Conservation (phyloP, 2,329 filamentous ascomycete genomes). For the Chaetomiaceae sp. region DNA sequence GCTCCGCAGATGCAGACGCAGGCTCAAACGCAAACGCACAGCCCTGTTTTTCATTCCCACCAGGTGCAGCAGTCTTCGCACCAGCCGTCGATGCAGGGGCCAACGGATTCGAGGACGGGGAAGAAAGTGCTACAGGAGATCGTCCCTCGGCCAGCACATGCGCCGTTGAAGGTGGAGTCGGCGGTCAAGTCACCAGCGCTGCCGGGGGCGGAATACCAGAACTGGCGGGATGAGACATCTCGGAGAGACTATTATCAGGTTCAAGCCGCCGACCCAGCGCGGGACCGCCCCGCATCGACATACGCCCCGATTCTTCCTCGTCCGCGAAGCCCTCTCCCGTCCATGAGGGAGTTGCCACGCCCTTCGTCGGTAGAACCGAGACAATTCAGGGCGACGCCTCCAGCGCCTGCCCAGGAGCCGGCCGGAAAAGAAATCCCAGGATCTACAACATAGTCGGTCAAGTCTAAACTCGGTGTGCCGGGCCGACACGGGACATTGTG, state of each 20-base stretch:
- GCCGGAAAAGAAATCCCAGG: slow-evolving; percentile 4
- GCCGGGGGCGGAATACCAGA: slow-evolving; percentile 13
- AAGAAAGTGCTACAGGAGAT: slow-evolving; percentile 18
- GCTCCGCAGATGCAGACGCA: background rate
- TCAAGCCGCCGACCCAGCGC: slow-evolving; percentile 1
- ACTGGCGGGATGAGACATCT: slow-evolving; percentile 14
- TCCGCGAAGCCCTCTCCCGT: slow-evolving; percentile 10
- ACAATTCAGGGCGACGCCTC: slow-evolving; percentile 6
- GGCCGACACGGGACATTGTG: too few relatives aligned
- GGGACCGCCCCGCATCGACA: slow-evolving; percentile 4
- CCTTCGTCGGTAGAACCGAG: slow-evolving; percentile 6
- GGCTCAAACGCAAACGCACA: slow-evolving; percentile 12
- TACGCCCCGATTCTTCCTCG: slow-evolving; percentile 15
- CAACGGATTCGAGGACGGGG: slow-evolving; percentile 9
- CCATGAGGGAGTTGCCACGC: slow-evolving; percentile 7
- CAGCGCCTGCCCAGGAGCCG: slow-evolving; percentile 4
- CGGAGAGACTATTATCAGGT: slow-evolving; percentile 12
- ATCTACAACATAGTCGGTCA: slow-evolving; percentile 3
- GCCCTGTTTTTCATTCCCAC: slow-evolving; percentile 10
- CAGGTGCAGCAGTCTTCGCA: slow-evolving; percentile 5
- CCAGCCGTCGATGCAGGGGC: background rate
- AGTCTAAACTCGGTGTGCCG: background rate
- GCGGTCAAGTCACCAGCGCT: slow-evolving; percentile 10
- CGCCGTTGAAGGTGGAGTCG: slow-evolving; percentile 1
- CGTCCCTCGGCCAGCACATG: slow-evolving; percentile 15